Evolutionary conservation across 805 yeast genomes (phyloP).

Genomic region (Zygotorulaspora florentina): DNA sequence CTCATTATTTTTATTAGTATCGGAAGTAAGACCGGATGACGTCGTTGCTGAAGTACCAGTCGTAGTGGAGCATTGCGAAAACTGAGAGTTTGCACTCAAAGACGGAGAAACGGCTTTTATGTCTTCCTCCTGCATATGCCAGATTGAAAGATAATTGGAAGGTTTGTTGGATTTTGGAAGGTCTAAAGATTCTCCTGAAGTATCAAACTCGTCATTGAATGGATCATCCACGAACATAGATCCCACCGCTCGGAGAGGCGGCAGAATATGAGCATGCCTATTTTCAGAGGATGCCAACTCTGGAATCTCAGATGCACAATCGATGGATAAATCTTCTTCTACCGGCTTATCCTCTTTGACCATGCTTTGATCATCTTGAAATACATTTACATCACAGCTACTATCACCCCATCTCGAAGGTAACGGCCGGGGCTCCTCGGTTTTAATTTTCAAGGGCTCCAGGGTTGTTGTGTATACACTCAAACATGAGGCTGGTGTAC

Average conservation of each 20-base stretch:
- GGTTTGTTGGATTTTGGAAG: constrained; percentile 17
- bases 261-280: constrained; percentile 6
- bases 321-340: too few species aligned
- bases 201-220: constrained; percentile 23
- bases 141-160: constrained; percentile 27
- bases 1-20: neutral
- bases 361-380: too few species aligned
- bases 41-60: constrained; percentile 14
- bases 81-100: constrained; percentile 24
- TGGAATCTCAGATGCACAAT: neutral
- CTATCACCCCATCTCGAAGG: too few species aligned
- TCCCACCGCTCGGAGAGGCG: constrained; percentile 18
- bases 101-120: constrained; percentile 23
- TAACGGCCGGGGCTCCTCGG: too few species aligned
- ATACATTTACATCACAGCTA: too few species aligned
- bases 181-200: constrained; percentile 25
- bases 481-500: neutral
- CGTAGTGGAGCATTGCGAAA: constrained; percentile 22
- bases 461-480: too few species aligned
- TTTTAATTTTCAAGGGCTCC: too few species aligned
- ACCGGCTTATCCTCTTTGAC: too few species aligned
- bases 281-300: neutral
- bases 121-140: constrained; percentile 32
- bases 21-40: constrained; percentile 1
- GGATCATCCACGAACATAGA: constrained; percentile 27